Evolutionary conservation across 495 filamentous ascomycete species (phyloP).

Genomic region (Xylaria telfairii): DNA sequence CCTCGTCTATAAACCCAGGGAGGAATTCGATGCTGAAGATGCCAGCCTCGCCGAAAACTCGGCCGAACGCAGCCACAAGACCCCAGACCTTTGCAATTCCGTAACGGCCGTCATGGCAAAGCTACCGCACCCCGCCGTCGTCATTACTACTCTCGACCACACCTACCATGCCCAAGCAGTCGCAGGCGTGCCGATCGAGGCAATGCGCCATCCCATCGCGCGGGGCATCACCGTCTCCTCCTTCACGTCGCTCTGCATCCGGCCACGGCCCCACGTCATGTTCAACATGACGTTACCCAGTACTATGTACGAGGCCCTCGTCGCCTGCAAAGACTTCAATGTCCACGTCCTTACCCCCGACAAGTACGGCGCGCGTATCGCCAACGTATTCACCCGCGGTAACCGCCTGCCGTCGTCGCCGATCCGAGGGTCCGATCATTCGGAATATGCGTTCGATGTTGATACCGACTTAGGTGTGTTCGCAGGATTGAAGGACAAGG

Average conservation of each 20-base stretch:
- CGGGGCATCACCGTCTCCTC: constrained; percentile 82
- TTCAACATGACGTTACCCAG: constrained; percentile 82
- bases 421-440: not conserved
- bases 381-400: constrained; percentile 47
- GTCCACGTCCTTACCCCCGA: constrained; percentile 55
- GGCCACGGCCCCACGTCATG: constrained; percentile 70
- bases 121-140: constrained; percentile 74
- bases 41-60: constrained; percentile 32
- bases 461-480: constrained; percentile 23
- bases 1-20: not conserved
- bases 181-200: constrained; percentile 35
- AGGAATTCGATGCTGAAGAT: constrained; percentile 19
- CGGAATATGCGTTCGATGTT: constrained; percentile 11
- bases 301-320: constrained; percentile 70
- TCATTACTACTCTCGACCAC: constrained; percentile 63
- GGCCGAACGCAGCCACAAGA: constrained; percentile 16
- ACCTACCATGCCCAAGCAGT: constrained; percentile 24
- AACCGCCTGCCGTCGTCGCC: constrained; percentile 12
- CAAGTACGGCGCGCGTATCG: constrained; percentile 48
- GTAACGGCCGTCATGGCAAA: constrained; percentile 72
- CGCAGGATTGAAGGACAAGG: constrained; percentile 7
- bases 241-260: constrained; percentile 75
- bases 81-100: constrained; percentile 37
- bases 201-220: constrained; percentile 33
- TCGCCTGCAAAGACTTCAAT: constrained; percentile 48